phyloP scores from a whole-genome alignment of 495 filamentous ascomycete species.

The Penicillium soppii region DNA sequence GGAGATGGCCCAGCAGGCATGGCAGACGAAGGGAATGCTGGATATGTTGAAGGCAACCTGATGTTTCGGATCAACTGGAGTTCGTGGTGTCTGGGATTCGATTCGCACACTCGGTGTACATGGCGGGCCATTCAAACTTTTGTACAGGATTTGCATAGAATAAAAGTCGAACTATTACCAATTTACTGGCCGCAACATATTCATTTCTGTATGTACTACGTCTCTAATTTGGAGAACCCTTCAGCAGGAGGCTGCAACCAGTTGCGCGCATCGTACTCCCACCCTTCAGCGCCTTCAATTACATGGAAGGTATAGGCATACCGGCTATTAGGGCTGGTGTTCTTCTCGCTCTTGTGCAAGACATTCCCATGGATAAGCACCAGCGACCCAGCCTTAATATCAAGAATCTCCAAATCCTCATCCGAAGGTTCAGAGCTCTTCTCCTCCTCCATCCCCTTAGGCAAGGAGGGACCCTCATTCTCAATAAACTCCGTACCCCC shows the following conservation, averaged over 20 bases:
- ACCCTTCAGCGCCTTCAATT: conserved; percentile 77
- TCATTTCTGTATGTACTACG: background rate
- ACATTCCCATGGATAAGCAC: conserved; percentile 97
- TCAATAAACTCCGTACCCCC: conserved; percentile 55
- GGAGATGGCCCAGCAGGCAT: conserved; percentile 76
- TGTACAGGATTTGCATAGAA: conserved; percentile 34
- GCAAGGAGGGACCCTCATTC: conserved; percentile 48
- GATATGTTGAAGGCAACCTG: conserved; percentile 60
- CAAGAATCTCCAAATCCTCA: conserved; percentile 64
- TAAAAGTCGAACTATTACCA: conserved; percentile 23
- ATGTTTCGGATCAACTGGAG: conserved; percentile 23
- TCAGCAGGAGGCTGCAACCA: conserved; percentile 84
- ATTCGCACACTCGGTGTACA: conserved; percentile 25
- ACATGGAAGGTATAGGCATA: conserved; percentile 98
- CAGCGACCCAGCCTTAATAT: conserved; percentile 83
- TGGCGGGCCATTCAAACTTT: conserved; percentile 27
- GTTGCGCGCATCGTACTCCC: conserved; percentile 79
- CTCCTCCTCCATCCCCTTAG: conserved; percentile 41
- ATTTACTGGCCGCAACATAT: conserved; percentile 6
- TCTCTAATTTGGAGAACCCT: conserved; percentile 67
- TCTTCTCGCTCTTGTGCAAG: conserved; percentile 93
- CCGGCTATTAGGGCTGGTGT: conserved; percentile 76
- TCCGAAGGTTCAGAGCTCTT: conserved; percentile 36
- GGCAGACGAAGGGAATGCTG: conserved; percentile 78
- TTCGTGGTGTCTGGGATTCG: conserved; percentile 27